Base-by-base conservation (phyloP, 2,329 filamentous ascomycete species). In the Pestalotiopsis sp. region DNA sequence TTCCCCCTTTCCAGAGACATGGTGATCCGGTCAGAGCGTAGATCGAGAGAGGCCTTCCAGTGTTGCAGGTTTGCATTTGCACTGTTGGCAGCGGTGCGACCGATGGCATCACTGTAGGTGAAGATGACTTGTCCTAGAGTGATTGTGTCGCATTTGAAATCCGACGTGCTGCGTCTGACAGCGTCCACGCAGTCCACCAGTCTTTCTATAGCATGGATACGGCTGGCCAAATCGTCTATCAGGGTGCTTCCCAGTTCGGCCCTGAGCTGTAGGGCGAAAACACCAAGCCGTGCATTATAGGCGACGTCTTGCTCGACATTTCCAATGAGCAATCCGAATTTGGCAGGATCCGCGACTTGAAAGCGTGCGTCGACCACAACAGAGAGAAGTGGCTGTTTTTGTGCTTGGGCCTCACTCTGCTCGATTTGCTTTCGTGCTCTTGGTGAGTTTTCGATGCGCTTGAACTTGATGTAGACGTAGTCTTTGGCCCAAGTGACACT, bases 171-270 rank as follows among this genome's bases (percentile, higher is more conserved):
- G 70, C 84, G 82, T 67, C 88, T 83, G 70, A 95, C 87, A 1
- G 91, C 89, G 59, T 90, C 86, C 31, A 94, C 83, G 74, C 93
- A 93, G 58, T 87, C 86, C 52, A 93, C 90, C 36, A 96, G 84
- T 23, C 91, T 88, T 74, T 92, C 89, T 68, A 96, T 87, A 13
- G 90, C 87, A 72, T 88, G 86, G 60, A 94, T 82, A 36, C 90
- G 86, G 64, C 85, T 82, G 70, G 84, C 82, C 23, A 94, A 83
- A n/a, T 84, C 81, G 3, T 86, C 83, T 3, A 93, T 78, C 14
- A 91, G 84, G 0, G 89, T 83, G 59, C 83, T 81, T 23, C 90
- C 90, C 60, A 91, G 86, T 2, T 83, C 80, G 0, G 88, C 86
- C 11, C 86, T 84, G 49, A 93, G 81, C 7, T 86, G 83, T 66